phyloP scores from a whole-genome alignment of 1,284 basidiomycete species.

The Pholiota adiposa region DNA sequence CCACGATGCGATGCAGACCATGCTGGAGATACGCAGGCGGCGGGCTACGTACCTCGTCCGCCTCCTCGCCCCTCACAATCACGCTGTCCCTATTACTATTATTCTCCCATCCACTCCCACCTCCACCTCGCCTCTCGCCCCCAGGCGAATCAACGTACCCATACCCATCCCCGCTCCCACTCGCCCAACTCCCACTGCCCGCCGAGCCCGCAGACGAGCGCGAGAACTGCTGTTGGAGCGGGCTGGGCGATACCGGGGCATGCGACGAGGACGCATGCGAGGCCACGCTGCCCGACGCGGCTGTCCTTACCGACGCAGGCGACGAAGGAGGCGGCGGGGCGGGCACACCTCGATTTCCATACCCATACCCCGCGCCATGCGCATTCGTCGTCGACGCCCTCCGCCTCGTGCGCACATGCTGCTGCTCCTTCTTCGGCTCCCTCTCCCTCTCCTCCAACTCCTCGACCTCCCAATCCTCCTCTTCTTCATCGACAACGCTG shows the following conservation, averaged over 20 bases:
- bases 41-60: neutral
- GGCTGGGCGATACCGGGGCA: slow-evolving; percentile 57
- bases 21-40: slow-evolving; percentile 1
- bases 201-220: slow-evolving; percentile 43
- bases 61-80: neutral
- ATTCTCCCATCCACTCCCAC: too few relatives aligned
- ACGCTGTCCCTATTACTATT: too few relatives aligned
- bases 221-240: slow-evolving; percentile 64
- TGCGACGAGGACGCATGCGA: slow-evolving; percentile 56
- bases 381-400: slow-evolving; percentile 22
- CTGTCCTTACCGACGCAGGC: slow-evolving; percentile 56
- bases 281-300: slow-evolving; percentile 56
- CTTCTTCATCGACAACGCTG: neutral
- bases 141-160: neutral
- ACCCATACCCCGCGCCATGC: slow-evolving; percentile 10
- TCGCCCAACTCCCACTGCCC: neutral
- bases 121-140: neutral
- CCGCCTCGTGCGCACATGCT: neutral
- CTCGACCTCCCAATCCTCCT: neutral
- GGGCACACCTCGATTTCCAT: too few relatives aligned
- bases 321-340: slow-evolving; percentile 48
- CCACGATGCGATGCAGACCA: neutral
- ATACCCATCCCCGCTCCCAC: neutral
- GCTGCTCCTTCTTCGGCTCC: neutral
- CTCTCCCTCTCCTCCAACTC: neutral